Percentiles rank a stretch among this genome's conserved stretches.
These are phyloP conservation scores for Populus hybrid DNA, from an alignment of 441 rosid genomes.

Conservation along the genomic window DNA sequence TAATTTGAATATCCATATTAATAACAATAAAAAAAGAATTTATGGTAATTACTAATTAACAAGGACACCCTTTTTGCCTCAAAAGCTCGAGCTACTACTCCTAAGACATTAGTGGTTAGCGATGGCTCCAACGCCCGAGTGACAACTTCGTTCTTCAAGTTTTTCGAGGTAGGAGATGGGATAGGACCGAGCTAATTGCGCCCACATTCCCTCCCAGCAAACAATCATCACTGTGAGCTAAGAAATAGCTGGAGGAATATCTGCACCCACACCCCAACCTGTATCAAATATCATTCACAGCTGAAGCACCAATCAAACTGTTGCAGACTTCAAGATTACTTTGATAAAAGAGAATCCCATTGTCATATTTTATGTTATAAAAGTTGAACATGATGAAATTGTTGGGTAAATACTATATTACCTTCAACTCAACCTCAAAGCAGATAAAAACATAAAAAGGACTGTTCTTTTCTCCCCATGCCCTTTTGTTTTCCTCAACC, in stretches of 20 bases:
- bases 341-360: no score
- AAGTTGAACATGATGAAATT: no score
- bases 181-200: neutral
- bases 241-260: neutral
- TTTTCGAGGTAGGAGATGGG: neutral
- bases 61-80: neutral
- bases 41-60: neutral
- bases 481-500: neutral
- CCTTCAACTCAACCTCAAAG: neutral
- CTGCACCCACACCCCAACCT: neutral
- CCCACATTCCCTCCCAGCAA: neutral
- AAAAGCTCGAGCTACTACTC: neutral
- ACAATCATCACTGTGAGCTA: neutral
- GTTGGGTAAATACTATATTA: no score
- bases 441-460: neutral
- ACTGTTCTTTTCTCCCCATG: neutral
- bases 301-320: neutral
- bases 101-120: neutral
- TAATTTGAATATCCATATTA: no score
- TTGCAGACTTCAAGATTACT: neutral
- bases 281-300: neutral
- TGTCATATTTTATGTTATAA: no score
- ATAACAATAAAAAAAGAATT: no score
- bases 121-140: neutral
- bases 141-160: neutral